Evolutionary conservation across 2,329 filamentous ascomycete genomes (phyloP), one percentile per base, ranked within the genome.

Genomic region (Aureobasidium sp.): DNA sequence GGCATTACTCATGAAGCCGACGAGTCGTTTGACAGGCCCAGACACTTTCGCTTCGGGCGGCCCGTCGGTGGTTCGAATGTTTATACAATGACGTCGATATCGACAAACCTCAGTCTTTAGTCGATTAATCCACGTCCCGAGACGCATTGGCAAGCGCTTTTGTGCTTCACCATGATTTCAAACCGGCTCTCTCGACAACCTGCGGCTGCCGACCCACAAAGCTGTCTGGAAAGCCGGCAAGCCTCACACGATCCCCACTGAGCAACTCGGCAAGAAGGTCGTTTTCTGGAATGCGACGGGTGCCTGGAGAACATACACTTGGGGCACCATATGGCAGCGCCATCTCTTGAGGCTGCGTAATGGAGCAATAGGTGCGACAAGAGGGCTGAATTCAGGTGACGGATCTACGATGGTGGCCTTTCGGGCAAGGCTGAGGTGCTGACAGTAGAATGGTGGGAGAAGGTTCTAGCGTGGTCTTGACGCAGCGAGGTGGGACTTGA

Each of bases 391-490:
- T 45, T n/a, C n/a, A 17, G 17, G 29, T 29, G 41, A 17, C 29
- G 20, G 20, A 47, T 47, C 53, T 11, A 41, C 12, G 41, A 25
- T 57, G 39, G 22, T 15, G 20, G 41, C 53, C 27, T 56, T 22
- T 12, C 15, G 15, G 41, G 20, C 53, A 57, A 34, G 44, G 56
- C 34, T 39, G 42, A 48, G 42, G 20, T 37, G 52, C 34, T 34
- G 42, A 44, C 56, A 59, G 27, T 37, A 22, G 42, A 59, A 59
- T 39, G 31, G 15, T 59, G 42, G 42, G 34, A 59, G 56, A 59
- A 57, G 17, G n/a, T 59, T 59, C 56, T 59, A 59, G 56, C 56
- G 56, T 47, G 17, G 53, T 41, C 41, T 25, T 47, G 53, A 37
- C n/a, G 14, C 37, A 27, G 12, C 42, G 25, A n/a, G n/a, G 52